Base-by-base conservation (phyloP, 225 moss, liverwort and hornwort genomes). In the Polytrichum formosum region DNA sequence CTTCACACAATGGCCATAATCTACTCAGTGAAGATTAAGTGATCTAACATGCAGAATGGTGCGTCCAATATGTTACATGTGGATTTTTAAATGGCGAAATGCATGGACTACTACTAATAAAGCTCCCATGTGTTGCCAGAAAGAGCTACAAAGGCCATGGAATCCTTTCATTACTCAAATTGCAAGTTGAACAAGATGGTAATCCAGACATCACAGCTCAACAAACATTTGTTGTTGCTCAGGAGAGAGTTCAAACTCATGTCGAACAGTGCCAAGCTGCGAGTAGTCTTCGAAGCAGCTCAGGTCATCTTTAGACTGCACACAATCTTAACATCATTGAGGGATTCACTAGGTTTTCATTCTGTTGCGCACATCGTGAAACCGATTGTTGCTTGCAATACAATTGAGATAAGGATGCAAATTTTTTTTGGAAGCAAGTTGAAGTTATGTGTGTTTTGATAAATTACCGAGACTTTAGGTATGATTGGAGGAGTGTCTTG, bases 211-310 rank as follows among this genome's bases (percentile, higher is more conserved):
- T 67, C 56, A 88, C 1, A 89, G 30, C 65, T 89, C 89, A 26
- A 61, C 70, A 71, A 89, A 89, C 25, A 54, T 56, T 37, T 85
- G 78, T 70, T 89, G 83, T 70, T 89, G 83, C 5, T 89, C 80
- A 18, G 67, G 6, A 64, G 78, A 72, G 35, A 89, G 83, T 53
- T 78, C 72, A 67, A 85, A 89, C 10, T 85, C 89, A 18, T 85
- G 83, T 54, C 67, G 77, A 64, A 85, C 70, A 3, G 89, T 83
- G 64, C 82, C 89, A 68, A 85, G 63, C 61, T 81, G 79, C 28
- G 85, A 83, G 60, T 89, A 89, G 60, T 89, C 89, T 66, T 89
- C 89, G 79, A 89, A 89, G 63, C 85, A 85, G 55, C 77, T 76
- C 1, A 79, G n/a, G 74, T 89, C 89, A 29, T 89, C 85, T 10